These are phyloP conservation scores for Globisporangium spiculum DNA, from an alignment of 352 stramenopile species.

Conservation along the genomic window DNA sequence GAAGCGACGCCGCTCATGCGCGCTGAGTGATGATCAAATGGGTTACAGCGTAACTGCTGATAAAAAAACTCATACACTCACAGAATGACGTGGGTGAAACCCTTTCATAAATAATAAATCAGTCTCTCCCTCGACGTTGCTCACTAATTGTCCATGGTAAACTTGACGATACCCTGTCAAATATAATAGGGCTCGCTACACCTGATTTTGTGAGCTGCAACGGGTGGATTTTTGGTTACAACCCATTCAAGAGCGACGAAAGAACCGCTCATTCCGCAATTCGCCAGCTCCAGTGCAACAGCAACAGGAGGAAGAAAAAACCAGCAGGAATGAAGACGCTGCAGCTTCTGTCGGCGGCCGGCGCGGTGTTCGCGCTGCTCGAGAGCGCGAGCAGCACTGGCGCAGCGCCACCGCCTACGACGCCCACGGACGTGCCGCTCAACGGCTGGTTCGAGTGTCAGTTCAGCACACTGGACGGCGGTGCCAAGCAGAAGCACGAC, in stretches of 20 bases:
- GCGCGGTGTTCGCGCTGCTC: conserved; percentile 10
- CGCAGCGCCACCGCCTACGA: not conserved
- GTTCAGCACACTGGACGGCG: conserved; percentile 20
- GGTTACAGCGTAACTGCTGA: not conserved
- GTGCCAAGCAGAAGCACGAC: conserved; percentile 2
- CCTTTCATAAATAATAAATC: not conserved
- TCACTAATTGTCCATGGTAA: not conserved
- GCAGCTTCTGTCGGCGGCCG: not conserved
- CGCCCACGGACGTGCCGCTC: conserved; percentile 19
- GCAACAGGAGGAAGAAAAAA: not conserved
- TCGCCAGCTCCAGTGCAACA: not conserved
- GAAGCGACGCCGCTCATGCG: conserved; percentile 19
- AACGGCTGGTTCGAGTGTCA: conserved; percentile 38
- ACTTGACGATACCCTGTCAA: not conserved
- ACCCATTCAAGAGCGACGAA: not conserved
- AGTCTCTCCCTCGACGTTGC: not conserved
- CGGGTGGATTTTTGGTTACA: conserved; percentile 10
- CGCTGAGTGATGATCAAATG: not conserved
- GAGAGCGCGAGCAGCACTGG: not conserved
- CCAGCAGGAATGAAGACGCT: conserved; percentile 14
- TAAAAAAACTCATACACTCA: not conserved
- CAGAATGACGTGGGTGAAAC: not conserved
- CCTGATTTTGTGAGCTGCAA: conserved; percentile 3
- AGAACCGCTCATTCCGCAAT: conserved; percentile 14
- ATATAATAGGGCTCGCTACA: not conserved